Evolutionary conservation across 2,329 filamentous ascomycete species (phyloP), one percentile per base, ranked within the genome.

Genomic region (Dactylellina leptospora): DNA sequence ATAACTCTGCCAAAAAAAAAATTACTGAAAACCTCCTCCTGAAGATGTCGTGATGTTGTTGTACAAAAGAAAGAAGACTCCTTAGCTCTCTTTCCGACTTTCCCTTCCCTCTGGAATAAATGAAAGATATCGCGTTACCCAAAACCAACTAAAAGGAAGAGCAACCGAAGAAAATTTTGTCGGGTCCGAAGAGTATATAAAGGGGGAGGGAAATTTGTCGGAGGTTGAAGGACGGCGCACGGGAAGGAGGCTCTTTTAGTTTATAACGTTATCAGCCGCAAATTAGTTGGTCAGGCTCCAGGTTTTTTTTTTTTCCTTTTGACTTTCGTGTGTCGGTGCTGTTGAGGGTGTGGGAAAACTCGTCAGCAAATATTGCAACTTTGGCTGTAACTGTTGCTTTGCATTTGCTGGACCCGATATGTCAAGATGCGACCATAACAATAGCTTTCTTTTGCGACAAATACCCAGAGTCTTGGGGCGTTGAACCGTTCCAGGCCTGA

Each of bases 251-350:
- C 40, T 45, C 62, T 68, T n/a, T 53, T 66, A 13, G 54, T 53
- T 68, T 68, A 68, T 68, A 68, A 68, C 62, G 62, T 68, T 68
- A 68, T 68, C 62, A 68, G 62, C 62, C 62, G 54, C 62, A 68
- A 68, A 58, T 60, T 23, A 40, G 62, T 36, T 40, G 48, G n/a
- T 23, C 54, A 47, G 62, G 51, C 61, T 66, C 22, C 59, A 36
- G 33, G 22, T 42, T 54, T 54, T 33, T 42, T 28, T 27, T 44
- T 42, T 61, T 33, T n/a, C n/a, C n/a, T n/a, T n/a, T n/a, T n/a
- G n/a, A n/a, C n/a, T n/a, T n/a, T n/a, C n/a, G n/a, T 10, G 38
- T 33, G 23, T 23, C 33, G 38, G 36, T 25, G 23, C 44, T 54
- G 48, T 38, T 63, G 48, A 25, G 23, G 33, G 42, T 48, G 27